These are phyloP conservation scores for Colletotrichum sp. DNA, from an alignment of 2,329 filamentous ascomycete genomes.

Conservation along the genomic window DNA sequence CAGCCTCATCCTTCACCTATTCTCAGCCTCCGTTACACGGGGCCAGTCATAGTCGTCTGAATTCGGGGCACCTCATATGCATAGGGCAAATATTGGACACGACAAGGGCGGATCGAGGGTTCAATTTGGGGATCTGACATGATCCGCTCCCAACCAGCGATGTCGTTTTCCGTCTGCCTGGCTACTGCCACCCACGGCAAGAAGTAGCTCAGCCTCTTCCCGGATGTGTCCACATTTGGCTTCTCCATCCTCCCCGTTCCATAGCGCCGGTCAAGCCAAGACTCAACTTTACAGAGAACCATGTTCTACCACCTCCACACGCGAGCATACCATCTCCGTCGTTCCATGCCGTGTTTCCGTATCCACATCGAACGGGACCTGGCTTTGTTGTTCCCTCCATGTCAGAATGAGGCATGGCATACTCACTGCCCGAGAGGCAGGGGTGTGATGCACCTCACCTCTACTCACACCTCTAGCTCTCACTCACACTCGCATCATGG, in stretches of 20 bases:
- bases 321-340: neutral
- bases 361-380: neutral
- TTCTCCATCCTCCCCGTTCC: neutral
- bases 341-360: neutral
- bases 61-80: neutral
- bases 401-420: conserved; percentile 6
- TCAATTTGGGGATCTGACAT: conserved; percentile 15
- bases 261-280: neutral
- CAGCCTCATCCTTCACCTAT: conserved; percentile 17
- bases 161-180: conserved; percentile 11
- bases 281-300: neutral
- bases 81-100: neutral
- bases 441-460: conserved; percentile 9
- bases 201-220: conserved; percentile 11
- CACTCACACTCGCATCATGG: conserved; percentile 13
- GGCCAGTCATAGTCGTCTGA: neutral
- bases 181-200: neutral
- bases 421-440: neutral
- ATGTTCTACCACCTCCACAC: neutral
- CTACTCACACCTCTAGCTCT: conserved; percentile 3
- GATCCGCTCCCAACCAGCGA: neutral
- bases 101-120: neutral
- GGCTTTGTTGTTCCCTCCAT: conserved; percentile 18
- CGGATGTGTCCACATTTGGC: neutral
- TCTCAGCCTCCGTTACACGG: conserved; percentile 1